Evolutionary conservation across 768 basidiomycete genomes (phyloP).

Genomic region (Rubroboletus satanas): DNA sequence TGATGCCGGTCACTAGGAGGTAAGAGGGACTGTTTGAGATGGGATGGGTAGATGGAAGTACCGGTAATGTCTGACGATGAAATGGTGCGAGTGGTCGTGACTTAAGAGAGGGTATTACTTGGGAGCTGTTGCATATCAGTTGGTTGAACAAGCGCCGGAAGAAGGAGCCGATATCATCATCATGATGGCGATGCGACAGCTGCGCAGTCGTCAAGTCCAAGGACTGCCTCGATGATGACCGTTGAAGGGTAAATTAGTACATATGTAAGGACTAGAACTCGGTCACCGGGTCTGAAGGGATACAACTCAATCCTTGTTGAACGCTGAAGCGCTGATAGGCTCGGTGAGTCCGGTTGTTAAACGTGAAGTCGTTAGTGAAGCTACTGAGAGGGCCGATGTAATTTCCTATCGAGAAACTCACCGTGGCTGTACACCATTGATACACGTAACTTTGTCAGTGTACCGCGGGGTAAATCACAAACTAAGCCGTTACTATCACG

Average conservation of each 20-base stretch:
- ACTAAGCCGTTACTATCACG: too few relatives aligned
- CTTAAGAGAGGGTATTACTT: slow-evolving; percentile 2
- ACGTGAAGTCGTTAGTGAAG: not conserved
- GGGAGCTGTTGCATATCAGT: slow-evolving; percentile 6
- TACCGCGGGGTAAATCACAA: not conserved
- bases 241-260: not conserved
- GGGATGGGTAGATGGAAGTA: not conserved
- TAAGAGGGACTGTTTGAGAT: not conserved
- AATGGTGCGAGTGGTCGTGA: not conserved
- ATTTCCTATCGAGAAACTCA: too few relatives aligned
- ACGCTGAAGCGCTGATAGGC: not conserved
- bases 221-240: not conserved
- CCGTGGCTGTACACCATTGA: not conserved
- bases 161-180: slow-evolving; percentile 1
- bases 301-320: not conserved
- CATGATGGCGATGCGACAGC: not conserved
- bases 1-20: not conserved
- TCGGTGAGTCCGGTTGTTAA: too few relatives aligned
- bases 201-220: not conserved
- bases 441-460: not conserved
- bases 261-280: not conserved
- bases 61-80: not conserved
- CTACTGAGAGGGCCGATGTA: too few relatives aligned
- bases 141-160: not conserved
- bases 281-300: too few relatives aligned